These are phyloP conservation scores for Oxyria digyna DNA, from an alignment of 148 eudicot species.

Conservation along the genomic window DNA sequence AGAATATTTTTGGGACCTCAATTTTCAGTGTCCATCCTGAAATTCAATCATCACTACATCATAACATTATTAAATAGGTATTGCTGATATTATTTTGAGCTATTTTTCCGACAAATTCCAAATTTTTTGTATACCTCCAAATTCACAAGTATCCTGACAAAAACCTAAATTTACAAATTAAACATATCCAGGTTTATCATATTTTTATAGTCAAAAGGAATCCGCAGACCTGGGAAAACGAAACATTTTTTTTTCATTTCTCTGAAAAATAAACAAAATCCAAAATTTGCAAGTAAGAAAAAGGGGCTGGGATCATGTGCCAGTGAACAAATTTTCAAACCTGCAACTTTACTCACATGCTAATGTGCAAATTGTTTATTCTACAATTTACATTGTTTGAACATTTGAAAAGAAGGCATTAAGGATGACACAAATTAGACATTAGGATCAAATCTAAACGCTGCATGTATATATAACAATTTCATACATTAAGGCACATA, in stretches of 20 bases:
- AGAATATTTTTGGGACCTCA: too few relatives aligned
- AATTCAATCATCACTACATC: too few relatives aligned
- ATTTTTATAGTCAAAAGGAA: background rate
- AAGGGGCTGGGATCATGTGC: constrained; percentile 3
- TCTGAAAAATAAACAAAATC: background rate
- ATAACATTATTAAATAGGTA: too few relatives aligned
- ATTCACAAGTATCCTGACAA: background rate
- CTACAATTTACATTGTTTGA: background rate
- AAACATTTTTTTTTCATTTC: background rate
- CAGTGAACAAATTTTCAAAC: background rate
- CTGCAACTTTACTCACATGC: background rate
- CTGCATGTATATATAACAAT: background rate
- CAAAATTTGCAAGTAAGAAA: background rate
- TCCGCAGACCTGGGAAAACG: background rate
- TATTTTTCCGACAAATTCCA: too few relatives aligned
- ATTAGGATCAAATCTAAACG: too few relatives aligned
- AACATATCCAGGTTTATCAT: background rate
- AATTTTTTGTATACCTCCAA: too few relatives aligned
- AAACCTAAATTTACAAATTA: background rate
- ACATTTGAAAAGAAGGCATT: too few relatives aligned
- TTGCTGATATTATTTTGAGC: too few relatives aligned
- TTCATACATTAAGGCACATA: background rate
- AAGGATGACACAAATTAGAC: too few relatives aligned
- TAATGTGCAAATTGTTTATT: background rate
- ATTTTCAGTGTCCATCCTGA: too few relatives aligned